Conservation (phyloP, 495 filamentous ascomycete species). For the Aspergillus baeticus region DNA sequence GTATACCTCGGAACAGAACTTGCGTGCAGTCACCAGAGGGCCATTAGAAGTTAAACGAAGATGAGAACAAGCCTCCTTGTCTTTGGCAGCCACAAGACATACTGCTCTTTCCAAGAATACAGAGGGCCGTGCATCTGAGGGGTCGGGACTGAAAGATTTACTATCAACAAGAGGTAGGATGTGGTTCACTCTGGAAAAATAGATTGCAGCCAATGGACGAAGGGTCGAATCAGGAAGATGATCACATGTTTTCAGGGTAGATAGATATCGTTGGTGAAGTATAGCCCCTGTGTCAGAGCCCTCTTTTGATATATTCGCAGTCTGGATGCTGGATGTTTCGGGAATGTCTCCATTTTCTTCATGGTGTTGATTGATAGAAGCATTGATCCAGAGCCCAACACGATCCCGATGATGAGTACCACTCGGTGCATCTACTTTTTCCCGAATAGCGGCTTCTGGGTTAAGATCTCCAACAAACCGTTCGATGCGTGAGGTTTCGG, state of each 20-base stretch:
- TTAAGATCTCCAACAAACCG: slow-evolving; percentile 50
- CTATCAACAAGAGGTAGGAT: slow-evolving; percentile 40
- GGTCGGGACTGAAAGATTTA: slow-evolving; percentile 18
- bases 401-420: slow-evolving; percentile 36
- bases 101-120: slow-evolving; percentile 44
- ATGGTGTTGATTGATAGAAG: slow-evolving; percentile 19
- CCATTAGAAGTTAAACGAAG: slow-evolving; percentile 30
- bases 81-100: slow-evolving; percentile 47
- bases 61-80: slow-evolving; percentile 29
- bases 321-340: slow-evolving; percentile 1
- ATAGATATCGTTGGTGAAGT: slow-evolving; percentile 28
- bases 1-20: slow-evolving; percentile 40
- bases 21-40: slow-evolving; percentile 25
- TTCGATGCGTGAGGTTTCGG: slow-evolving; percentile 23
- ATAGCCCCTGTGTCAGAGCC: slow-evolving; percentile 20
- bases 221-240: slow-evolving; percentile 27
- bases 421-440: slow-evolving; percentile 29
- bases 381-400: slow-evolving; percentile 46
- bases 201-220: slow-evolving; percentile 27
- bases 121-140: slow-evolving; percentile 20
- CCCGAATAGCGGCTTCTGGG: slow-evolving; percentile 47
- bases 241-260: slow-evolving; percentile 29
- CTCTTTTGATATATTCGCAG: slow-evolving; percentile 2
- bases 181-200: slow-evolving; percentile 34
- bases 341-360: slow-evolving; percentile 7